These are phyloP conservation scores for Pseudonitzschia delicatissima DNA, from an alignment of 108 stramenopile species.

Conservation along the genomic window DNA sequence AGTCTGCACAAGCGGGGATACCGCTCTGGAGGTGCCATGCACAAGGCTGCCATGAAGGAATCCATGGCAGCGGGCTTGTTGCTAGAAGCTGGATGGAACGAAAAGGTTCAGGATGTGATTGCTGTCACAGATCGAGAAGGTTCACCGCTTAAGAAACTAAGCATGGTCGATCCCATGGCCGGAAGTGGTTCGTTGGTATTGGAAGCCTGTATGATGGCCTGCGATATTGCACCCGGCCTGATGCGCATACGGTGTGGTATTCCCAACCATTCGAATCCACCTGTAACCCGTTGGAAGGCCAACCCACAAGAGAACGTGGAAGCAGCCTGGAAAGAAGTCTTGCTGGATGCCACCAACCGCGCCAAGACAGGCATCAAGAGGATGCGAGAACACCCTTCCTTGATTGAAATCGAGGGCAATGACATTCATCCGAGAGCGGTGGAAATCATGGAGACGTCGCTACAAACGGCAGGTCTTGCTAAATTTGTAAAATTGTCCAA, in stretches of 20 bases:
- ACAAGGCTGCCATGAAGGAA: conserved; percentile 85
- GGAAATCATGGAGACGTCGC: conserved; percentile 30
- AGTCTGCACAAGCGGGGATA: conserved; percentile 71
- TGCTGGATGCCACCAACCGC: conserved; percentile 58
- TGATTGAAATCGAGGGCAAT: conserved; percentile 28
- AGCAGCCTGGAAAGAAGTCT: conserved; percentile 52
- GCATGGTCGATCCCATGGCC: conserved; percentile 78
- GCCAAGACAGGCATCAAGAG: conserved; percentile 54
- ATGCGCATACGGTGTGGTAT: conserved; percentile 55
- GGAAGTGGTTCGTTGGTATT: conserved; percentile 72
- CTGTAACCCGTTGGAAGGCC: conserved; percentile 67
- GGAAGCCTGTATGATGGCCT: conserved; percentile 78
- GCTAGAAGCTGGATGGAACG: conserved; percentile 62
- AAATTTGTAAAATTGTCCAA: conserved; percentile 48
- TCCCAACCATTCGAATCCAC: conserved; percentile 52
- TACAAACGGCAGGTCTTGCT: conserved; percentile 50
- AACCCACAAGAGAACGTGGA: conserved; percentile 20
- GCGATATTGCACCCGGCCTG: conserved; percentile 75
- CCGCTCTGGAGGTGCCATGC: conserved; percentile 45
- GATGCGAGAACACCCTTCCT: conserved; percentile 21
- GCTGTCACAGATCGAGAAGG: not conserved
- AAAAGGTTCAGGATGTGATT: conserved; percentile 37
- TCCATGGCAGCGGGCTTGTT: conserved; percentile 75
- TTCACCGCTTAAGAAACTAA: not conserved
- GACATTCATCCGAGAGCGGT: conserved; percentile 51